phyloP scores from a whole-genome alignment of 2,329 filamentous ascomycete species.

The Botrytis hyacinthi region DNA sequence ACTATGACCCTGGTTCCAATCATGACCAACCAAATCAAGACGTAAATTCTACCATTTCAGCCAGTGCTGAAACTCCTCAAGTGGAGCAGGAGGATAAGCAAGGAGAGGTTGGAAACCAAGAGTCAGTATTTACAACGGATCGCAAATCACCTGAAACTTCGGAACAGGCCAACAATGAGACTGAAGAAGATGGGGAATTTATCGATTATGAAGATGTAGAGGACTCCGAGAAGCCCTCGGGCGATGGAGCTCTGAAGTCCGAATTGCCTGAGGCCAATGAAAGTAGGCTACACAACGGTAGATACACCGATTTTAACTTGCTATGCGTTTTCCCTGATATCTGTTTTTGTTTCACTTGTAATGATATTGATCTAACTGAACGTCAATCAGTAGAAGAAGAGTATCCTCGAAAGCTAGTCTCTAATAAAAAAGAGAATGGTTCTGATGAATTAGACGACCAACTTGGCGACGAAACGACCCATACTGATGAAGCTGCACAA shows the following conservation, averaged over 20 bases:
- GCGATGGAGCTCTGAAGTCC: constrained; percentile 14
- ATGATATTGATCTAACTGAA: constrained; percentile 29
- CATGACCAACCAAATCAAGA: constrained; percentile 1
- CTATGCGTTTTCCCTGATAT: constrained; percentile 30
- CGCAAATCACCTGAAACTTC: background rate
- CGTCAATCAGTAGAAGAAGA: constrained; percentile 31
- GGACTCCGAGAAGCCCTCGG: constrained; percentile 32
- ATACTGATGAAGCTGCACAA: background rate
- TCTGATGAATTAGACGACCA: background rate
- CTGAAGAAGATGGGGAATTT: constrained; percentile 43
- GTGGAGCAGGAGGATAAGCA: constrained; percentile 9
- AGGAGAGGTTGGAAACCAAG: constrained; percentile 6
- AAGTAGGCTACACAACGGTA: constrained; percentile 32
- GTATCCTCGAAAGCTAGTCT: constrained; percentile 30
- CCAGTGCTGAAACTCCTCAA: constrained; percentile 10
- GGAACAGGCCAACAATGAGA: constrained; percentile 4
- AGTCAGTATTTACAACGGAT: constrained; percentile 6
- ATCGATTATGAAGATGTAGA: constrained; percentile 50
- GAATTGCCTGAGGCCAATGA: constrained; percentile 19
- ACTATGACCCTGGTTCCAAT: background rate
- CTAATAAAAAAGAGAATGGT: constrained; percentile 20
- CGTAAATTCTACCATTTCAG: background rate
- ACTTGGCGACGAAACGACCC: background rate
- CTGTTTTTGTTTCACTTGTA: constrained; percentile 36
- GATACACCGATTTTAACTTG: constrained; percentile 30